Conservation (phyloP, 352 stramenopile genomes). For the Phytophthora pseudosyringae region DNA sequence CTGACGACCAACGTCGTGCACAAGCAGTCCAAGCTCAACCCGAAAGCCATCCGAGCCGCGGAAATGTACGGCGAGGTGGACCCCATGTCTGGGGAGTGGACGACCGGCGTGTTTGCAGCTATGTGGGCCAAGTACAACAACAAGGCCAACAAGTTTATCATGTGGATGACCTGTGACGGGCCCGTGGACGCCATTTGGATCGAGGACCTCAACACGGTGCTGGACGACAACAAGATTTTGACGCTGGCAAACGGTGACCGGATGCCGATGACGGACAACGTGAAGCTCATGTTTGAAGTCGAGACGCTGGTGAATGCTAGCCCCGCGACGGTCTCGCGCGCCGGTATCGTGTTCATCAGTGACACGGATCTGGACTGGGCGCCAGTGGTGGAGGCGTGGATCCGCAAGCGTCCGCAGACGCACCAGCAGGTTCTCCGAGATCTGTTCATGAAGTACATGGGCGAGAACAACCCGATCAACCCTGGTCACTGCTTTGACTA, state of each 20-base stretch:
- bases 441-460: conserved; percentile 97
- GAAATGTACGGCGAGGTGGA: conserved; percentile 99
- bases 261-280: conserved; percentile 98
- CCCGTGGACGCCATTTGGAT: conserved; percentile 99
- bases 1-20: conserved; percentile 93
- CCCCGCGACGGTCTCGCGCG: conserved; percentile 96
- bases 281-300: conserved; percentile 98
- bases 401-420: conserved; percentile 88
- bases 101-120: conserved; percentile 96
- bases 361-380: conserved; percentile 98
- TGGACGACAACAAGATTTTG: conserved; percentile 98
- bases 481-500: conserved; percentile 97
- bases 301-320: conserved; percentile 97
- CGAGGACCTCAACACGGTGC: conserved; percentile 98
- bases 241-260: conserved; percentile 97
- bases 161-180: conserved; percentile 98
- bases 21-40: conserved; percentile 97
- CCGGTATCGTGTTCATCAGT: conserved; percentile 98
- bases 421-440: conserved; percentile 92
- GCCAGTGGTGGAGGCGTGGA: conserved; percentile 96
- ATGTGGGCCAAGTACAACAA: conserved; percentile 99
- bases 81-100: conserved; percentile 97
- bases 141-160: conserved; percentile 98
- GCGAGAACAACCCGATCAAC: conserved; percentile 93
- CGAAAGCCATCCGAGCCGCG: conserved; percentile 96